Base-by-base conservation (phyloP, 805 yeast genomes). In the Kuraishia hungarica region DNA sequence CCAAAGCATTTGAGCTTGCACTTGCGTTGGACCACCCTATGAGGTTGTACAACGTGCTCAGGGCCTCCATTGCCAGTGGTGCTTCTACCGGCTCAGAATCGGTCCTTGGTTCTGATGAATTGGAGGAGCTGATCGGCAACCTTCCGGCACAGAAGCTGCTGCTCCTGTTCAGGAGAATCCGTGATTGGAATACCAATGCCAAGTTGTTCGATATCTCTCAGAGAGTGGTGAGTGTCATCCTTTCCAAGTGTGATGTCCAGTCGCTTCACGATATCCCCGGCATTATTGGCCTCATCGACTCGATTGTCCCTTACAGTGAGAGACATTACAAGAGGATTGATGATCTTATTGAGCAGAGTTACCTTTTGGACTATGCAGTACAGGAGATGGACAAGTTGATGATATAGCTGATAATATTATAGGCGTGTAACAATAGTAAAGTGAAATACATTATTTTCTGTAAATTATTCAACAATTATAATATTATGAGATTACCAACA, bases 141-240 rank as follows among this genome's bases (percentile, higher is more conserved):
- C 75, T 94, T 55, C 79, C 74, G 24, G 73, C 80, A 39, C 86
- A 82, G 1, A 88, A 87, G 63, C 69, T 92, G 23, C 61, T 78
- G 48, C 65, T 74, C 13, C 68, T 94, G 23, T 79, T 94, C 67
- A 81, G 81, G 64, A 84, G 96, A 63, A 76, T 92, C 21, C 81
- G 97, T 62, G 96, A 90, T 66, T 94, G 99, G 99, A 94, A 94
- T 67, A 86, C 96, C 50, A 93, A 90, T 68, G 87, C 89, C 54
- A 82, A 83, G 64, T 84, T 89, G 43, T 89, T 89, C 64, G 82
- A 80, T 53, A 80, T 89, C 55, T 88, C 97, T 13, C 99, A 93
- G 70, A 83, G 82, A 56, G 71, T 91, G 48, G 76, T 93, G 53
- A 77, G 81, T 59, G 84, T 88, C 23, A 70, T 93, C 39, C 72